Evolutionary conservation across 306 rosid species (phyloP), one percentile per base, ranked within the genome.

Genomic region (Quillaja saponaria): DNA sequence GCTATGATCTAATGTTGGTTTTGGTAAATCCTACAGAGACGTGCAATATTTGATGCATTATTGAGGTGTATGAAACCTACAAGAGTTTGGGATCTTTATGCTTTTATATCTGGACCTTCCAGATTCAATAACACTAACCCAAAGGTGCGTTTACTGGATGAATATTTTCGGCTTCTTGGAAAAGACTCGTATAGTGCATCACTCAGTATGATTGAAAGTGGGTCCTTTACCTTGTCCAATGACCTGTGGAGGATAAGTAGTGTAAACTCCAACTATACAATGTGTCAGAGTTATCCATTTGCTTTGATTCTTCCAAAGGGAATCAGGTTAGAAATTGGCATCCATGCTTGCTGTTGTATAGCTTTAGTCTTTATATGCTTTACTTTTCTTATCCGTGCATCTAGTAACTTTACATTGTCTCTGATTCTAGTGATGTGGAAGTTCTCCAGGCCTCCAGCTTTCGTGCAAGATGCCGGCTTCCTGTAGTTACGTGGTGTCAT

Each of bases 401-500:
- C 58, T 61, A 39, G 69, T 49, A 53, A 67, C 50, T 48, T 67
- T 34, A 42, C 34, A 4, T 73, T 44, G 54, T 60, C 76, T 34
- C 64, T 72, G 64, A 67, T 71, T 81, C 68, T 76, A 92, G 99
- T 72, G 99, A 92, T 71, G 95, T 85, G 45, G 99, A 92, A 76
- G 78, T 89, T 74, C 76, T 69, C 74, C 90, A 83, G 68, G 96
- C 99, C 67, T 81, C 85, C 67, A 80, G 55, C 71, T 92, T 92
- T 58, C 99, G 99, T 18, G 89, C 89, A 76, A 89, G 87, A 82
- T 61, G 87, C 66, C 87, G 99, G 15, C 67, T 92, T 67, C 99
- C 99, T 77, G 95, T 87, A 72, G 79, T 89, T 78, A 76, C 99
- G 20, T 92, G 99, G 99, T 92, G 95, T 69, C 82, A 92, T 75